phyloP scores from a whole-genome alignment of 768 basidiomycete species.

The Lepiota subincarnata region DNA sequence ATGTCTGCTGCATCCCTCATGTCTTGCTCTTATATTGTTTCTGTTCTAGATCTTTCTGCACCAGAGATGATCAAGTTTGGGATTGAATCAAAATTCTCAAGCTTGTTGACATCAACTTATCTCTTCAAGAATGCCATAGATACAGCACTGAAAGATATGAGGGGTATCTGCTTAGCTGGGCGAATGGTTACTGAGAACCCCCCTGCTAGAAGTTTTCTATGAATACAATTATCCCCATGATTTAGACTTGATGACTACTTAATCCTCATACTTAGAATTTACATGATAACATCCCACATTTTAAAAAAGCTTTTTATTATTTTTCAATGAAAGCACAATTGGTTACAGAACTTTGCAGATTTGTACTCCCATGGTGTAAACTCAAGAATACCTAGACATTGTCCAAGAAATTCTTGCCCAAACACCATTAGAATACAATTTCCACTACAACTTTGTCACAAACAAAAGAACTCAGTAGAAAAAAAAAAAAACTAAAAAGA shows the following conservation, averaged over 20 bases:
- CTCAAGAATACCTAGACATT: background rate
- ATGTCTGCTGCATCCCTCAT: constrained; percentile 24
- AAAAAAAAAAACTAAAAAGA: background rate
- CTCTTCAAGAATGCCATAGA: constrained; percentile 59
- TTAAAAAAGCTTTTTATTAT: background rate
- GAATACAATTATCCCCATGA: constrained; percentile 5
- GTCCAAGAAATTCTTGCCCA: background rate
- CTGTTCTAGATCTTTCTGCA: constrained; percentile 67
- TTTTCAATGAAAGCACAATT: background rate
- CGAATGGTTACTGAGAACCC: constrained; percentile 16
- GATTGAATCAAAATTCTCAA: constrained; percentile 84
- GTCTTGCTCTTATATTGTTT: constrained; percentile 4
- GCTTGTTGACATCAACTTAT: constrained; percentile 63
- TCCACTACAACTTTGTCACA: background rate
- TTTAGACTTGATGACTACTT: background rate
- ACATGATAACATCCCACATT: no score
- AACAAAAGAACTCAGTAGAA: background rate
- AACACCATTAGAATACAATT: background rate
- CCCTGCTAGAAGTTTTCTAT: constrained; percentile 27
- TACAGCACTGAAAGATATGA: constrained; percentile 69
- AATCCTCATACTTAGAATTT: background rate
- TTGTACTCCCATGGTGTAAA: no score
- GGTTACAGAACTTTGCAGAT: no score
- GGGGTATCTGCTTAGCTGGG: constrained; percentile 40
- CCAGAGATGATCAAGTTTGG: constrained; percentile 84